Percentiles rank a stretch among this genome's conserved stretches.
phyloP scores from a whole-genome alignment of 805 yeast genomes.

The Suhomyces tanzawaensis region DNA sequence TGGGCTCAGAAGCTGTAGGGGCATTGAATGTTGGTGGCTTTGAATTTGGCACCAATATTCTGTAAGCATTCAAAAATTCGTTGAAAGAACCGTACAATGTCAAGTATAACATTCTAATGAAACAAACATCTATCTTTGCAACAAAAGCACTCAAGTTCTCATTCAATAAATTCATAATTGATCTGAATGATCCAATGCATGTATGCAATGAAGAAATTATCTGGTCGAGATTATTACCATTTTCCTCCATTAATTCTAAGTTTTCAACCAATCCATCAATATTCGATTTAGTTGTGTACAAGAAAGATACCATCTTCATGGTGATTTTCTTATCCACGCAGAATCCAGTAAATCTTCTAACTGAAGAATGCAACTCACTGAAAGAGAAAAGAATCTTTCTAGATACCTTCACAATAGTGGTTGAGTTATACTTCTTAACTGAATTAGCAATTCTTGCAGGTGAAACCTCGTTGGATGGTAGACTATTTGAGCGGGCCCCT shows the following conservation, averaged over 20 bases:
- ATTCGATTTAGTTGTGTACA: constrained; percentile 51
- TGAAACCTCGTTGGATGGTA: constrained; percentile 9
- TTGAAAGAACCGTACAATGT: constrained; percentile 60
- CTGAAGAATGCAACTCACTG: constrained; percentile 61
- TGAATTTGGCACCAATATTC: constrained; percentile 30
- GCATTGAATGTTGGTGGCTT: constrained; percentile 8
- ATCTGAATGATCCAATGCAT: constrained; percentile 48
- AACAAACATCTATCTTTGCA: constrained; percentile 60
- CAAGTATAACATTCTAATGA: constrained; percentile 60
- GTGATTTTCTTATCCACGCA: constrained; percentile 56
- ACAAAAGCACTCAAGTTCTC: constrained; percentile 49
- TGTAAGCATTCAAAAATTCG: constrained; percentile 68
- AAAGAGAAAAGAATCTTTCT: constrained; percentile 61
- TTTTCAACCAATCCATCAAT: constrained; percentile 57
- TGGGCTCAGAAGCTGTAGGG: constrained; percentile 1
- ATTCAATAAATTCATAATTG: constrained; percentile 47
- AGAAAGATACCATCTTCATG: constrained; percentile 49
- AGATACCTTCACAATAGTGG: constrained; percentile 43
- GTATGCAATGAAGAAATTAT: constrained; percentile 30
- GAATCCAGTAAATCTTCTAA: constrained; percentile 55
- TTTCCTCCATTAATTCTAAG: constrained; percentile 50
- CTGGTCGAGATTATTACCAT: constrained; percentile 27
- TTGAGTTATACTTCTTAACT: constrained; percentile 8
- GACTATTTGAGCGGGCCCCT: constrained; percentile 5
- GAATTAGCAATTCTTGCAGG: constrained; percentile 10